Percentiles rank a stretch among this genome's conserved stretches.
phyloP scores from a whole-genome alignment of 2,329 filamentous ascomycete species.

The Lasiodiplodia citricola region DNA sequence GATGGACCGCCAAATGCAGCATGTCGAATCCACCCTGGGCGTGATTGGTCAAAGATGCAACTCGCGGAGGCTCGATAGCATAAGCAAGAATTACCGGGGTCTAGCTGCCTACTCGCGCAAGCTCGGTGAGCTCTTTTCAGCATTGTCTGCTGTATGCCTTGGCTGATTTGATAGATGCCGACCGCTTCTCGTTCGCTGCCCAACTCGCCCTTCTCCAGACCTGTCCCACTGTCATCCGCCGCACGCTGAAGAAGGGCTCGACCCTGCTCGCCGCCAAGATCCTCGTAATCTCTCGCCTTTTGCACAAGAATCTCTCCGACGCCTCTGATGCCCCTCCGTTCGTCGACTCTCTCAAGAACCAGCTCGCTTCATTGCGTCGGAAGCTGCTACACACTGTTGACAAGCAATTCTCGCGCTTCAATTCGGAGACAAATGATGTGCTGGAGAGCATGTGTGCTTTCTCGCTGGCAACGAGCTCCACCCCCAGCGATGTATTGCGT shows the following conservation, averaged over 20 bases:
- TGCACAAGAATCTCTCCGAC: slow-evolving; percentile 74
- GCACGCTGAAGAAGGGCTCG: slow-evolving; percentile 57
- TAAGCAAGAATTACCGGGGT: slow-evolving; percentile 63
- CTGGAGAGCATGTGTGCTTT: slow-evolving; percentile 81
- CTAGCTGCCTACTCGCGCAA: slow-evolving; percentile 51
- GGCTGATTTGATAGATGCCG: slow-evolving; percentile 41
- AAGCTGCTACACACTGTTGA: slow-evolving; percentile 71
- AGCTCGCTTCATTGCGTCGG: slow-evolving; percentile 65
- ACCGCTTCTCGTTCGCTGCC: slow-evolving; percentile 56
- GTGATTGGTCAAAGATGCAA: slow-evolving; percentile 80
- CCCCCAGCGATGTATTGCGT: slow-evolving; percentile 76
- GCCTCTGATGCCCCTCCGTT: slow-evolving; percentile 53
- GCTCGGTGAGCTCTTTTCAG: slow-evolving; percentile 42
- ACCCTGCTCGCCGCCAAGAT: slow-evolving; percentile 65
- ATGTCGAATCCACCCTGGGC: slow-evolving; percentile 72
- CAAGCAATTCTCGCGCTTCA: slow-evolving; percentile 48
- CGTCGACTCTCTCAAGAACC: slow-evolving; percentile 68
- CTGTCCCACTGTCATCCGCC: slow-evolving; percentile 59
- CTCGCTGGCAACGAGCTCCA: slow-evolving; percentile 79
- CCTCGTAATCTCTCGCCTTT: slow-evolving; percentile 74
- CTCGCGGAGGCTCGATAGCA: slow-evolving; percentile 69
- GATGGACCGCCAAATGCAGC: slow-evolving; percentile 80
- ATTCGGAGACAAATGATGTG: slow-evolving; percentile 54
- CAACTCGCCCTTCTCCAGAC: slow-evolving; percentile 64
- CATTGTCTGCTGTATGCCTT: neutral